A percentile compares a stretch with the other conserved stretches of the same genome.
Conservation (phyloP, 257 asterid genomes). For the Scutellaria minor region DNA sequence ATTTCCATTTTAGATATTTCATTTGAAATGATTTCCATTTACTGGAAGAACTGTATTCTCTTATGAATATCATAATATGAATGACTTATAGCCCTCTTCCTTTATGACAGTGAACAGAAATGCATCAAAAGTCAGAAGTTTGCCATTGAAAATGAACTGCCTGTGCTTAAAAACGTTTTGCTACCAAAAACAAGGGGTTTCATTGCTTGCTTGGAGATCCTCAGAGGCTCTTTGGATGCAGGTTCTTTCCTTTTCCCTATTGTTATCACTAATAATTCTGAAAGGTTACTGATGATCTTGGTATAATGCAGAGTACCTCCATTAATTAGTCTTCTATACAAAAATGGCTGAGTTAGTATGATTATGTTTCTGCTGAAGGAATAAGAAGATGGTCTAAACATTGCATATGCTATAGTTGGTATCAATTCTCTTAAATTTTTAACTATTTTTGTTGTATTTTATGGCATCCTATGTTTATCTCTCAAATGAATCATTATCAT, state of each 20-base stretch:
- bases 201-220: slow-evolving; percentile 67
- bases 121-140: slow-evolving; percentile 72
- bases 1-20: not conserved
- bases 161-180: slow-evolving; percentile 75
- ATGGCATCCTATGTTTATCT: too few relatives aligned
- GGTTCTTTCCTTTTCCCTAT: slow-evolving; percentile 51
- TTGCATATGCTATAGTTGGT: not conserved
- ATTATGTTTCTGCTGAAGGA: not conserved
- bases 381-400: not conserved
- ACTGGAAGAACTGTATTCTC: slow-evolving; percentile 7
- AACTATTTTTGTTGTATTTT: not conserved
- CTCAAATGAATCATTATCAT: too few relatives aligned
- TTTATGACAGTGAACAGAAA: slow-evolving; percentile 74
- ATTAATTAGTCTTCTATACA: slow-evolving; percentile 11
- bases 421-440: not conserved
- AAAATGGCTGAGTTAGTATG: slow-evolving; percentile 13
- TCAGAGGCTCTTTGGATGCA: slow-evolving; percentile 84
- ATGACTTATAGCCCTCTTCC: slow-evolving; percentile 25
- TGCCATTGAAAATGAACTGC: slow-evolving; percentile 84
- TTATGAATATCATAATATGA: not conserved
- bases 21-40: not conserved
- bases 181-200: slow-evolving; percentile 90
- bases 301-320: not conserved
- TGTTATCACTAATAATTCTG: not conserved
- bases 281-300: not conserved